Base-by-base conservation (phyloP, 805 yeast genomes). In the Myxozyma neglecta region DNA sequence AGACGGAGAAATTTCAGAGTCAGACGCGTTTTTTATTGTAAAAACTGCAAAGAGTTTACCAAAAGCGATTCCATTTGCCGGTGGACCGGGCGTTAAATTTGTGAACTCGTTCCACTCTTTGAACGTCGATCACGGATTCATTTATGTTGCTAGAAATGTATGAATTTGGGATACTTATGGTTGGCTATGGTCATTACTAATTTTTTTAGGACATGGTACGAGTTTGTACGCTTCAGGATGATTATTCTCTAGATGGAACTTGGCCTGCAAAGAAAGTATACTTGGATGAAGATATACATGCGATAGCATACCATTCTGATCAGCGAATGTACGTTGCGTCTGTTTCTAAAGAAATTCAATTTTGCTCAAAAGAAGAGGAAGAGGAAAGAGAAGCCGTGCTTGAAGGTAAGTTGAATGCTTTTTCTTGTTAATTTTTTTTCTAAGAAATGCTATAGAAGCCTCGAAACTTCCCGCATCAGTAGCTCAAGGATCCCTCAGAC, bases 361-460 rank as follows among this genome's bases (percentile, higher is more conserved):
- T 84, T 69, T 75, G 80, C 42, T 85, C 90, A 16, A 72, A 84
- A 14, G 96, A 89, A 69, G 96, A 89, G 70, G 96, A 89, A 63
- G 90, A 85, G 1, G 79, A 80, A 24, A 80, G 80, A 1, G 77
- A 87, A 49, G 83, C 83, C 9, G 96, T 93, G 0, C 70, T 16
- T 9, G 59, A 53, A 46, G 60, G 51, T 56, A 14, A 3, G 56
- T 43, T 10, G 8, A 11, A 43, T 45, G 9, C 16, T 8, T 6
- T 32, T 18, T 34, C 18, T 24, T 39, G 47, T 39, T 3, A 2
- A 6, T 39, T 39, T 39, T 39, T 6, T 11, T 13, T 39, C 42
- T 39, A 16, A 13, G 7, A 18, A 24, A 18, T 2, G 42, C 14
- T 32, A 13, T 16, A 42, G 53, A n/a, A 11, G 67, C 51, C 13